These are phyloP conservation scores for Daldinia grandis DNA, from an alignment of 495 filamentous ascomycete species.

Conservation along the genomic window DNA sequence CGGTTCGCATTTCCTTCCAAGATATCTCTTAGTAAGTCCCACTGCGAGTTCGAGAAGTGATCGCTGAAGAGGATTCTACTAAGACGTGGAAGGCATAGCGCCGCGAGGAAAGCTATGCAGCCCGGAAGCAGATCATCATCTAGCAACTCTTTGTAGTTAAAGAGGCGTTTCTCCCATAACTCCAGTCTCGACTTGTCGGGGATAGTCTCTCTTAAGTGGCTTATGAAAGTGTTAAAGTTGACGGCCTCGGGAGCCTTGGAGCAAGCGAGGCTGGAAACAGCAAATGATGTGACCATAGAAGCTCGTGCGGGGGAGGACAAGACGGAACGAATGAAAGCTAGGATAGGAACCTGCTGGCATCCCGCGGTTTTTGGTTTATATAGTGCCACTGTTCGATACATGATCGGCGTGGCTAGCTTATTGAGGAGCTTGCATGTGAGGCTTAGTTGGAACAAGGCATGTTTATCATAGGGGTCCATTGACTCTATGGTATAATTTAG, in stretches of 20 bases:
- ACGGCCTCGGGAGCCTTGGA: not conserved
- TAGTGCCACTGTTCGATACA: not conserved
- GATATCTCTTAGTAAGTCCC: not conserved
- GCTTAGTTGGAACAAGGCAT: not conserved
- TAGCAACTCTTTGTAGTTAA: not conserved
- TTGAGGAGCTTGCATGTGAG: not conserved
- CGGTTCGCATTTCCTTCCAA: not conserved
- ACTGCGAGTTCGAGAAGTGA: not conserved
- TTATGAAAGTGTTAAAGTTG: no score
- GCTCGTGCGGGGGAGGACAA: not conserved
- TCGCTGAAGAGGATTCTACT: not conserved
- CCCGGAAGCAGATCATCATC: not conserved
- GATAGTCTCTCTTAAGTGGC: no score
- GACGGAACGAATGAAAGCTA: not conserved
- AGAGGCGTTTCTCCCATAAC: not conserved
- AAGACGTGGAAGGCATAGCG: not conserved
- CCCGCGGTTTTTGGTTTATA: not conserved
- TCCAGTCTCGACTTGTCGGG: not conserved
- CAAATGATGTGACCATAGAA: not conserved
- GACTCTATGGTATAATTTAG: not conserved
- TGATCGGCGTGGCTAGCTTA: not conserved
- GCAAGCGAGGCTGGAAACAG: not conserved
- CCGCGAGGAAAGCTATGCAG: not conserved
- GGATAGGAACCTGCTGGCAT: not conserved
- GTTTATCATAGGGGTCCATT: not conserved